Evolutionary conservation across 345 rosid species (phyloP).

Genomic region (Reutealis trisperma): DNA sequence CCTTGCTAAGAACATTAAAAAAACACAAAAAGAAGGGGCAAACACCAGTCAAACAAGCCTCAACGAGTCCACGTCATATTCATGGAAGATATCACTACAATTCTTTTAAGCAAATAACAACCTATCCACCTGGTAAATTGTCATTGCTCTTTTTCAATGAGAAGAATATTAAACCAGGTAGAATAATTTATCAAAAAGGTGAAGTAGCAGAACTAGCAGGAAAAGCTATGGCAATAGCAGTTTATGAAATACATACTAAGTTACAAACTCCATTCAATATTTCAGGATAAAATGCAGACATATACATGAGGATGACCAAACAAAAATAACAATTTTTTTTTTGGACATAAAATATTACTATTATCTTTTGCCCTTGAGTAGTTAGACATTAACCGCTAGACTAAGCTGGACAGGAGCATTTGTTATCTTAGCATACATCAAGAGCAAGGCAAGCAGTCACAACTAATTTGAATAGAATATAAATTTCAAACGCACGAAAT

Average conservation of each 20-base stretch:
- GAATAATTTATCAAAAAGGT: background rate
- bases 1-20: background rate
- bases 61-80: background rate
- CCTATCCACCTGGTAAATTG: background rate
- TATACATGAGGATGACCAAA: too few relatives aligned
- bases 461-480: slow-evolving; percentile 3
- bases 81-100: background rate
- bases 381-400: background rate
- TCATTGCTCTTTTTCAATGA: background rate
- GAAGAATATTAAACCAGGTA: background rate
- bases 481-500: background rate
- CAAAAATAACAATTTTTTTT: too few relatives aligned
- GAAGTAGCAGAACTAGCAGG: background rate
- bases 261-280: too few relatives aligned
- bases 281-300: too few relatives aligned
- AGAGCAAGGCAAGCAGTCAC: background rate
- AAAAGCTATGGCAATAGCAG: background rate
- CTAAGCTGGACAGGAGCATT: background rate
- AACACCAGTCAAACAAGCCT: background rate
- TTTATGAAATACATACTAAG: background rate
- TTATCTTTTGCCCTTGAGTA: background rate
- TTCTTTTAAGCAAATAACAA: background rate
- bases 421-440: background rate
- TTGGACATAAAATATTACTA: too few relatives aligned
- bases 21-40: background rate